phyloP scores from a whole-genome alignment of 352 stramenopile genomes.

The Phytophthora crassamura region DNA sequence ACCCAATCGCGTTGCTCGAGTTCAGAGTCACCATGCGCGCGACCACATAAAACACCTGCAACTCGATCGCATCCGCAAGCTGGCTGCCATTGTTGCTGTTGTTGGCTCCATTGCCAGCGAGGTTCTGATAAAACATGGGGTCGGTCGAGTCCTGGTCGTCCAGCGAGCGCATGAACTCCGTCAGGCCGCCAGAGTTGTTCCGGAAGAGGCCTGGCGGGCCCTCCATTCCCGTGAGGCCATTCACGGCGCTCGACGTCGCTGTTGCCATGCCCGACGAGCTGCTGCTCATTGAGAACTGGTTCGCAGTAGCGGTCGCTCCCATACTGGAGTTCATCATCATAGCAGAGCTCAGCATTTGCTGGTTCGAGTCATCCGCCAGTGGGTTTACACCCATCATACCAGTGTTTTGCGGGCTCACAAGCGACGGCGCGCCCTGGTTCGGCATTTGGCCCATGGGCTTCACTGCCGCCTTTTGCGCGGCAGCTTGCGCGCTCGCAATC shows the following conservation, averaged over 20 bases:
- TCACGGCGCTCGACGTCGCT: slow-evolving; percentile 54
- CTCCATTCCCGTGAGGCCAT: slow-evolving; percentile 63
- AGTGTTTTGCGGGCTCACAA: slow-evolving; percentile 61
- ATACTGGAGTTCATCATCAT: slow-evolving; percentile 84
- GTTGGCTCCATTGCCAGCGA: slow-evolving; percentile 36
- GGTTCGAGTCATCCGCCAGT: slow-evolving; percentile 41
- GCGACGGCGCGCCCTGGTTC: slow-evolving; percentile 29
- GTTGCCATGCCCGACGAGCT: slow-evolving; percentile 39
- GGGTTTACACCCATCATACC: slow-evolving; percentile 38
- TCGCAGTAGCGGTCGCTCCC: slow-evolving; percentile 37
- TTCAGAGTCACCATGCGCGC: slow-evolving; percentile 80
- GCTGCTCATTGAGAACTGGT: slow-evolving; percentile 66
- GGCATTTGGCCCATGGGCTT: slow-evolving; percentile 45
- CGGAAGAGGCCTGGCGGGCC: slow-evolving; percentile 74
- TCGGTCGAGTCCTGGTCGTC: slow-evolving; percentile 73
- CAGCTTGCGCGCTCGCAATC: slow-evolving; percentile 55
- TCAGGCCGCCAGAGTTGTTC: slow-evolving; percentile 75
- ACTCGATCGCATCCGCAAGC: slow-evolving; percentile 75
- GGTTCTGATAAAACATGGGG: slow-evolving; percentile 71
- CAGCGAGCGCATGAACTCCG: slow-evolving; percentile 82
- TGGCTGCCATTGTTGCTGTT: slow-evolving; percentile 46
- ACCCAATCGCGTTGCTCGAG: slow-evolving; percentile 74
- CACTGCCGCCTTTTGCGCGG: slow-evolving; percentile 54
- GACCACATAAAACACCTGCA: slow-evolving; percentile 85
- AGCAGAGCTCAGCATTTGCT: slow-evolving; percentile 60